phyloP scores from a whole-genome alignment of 768 basidiomycete genomes.

The Pleurotus tuoliensis region DNA sequence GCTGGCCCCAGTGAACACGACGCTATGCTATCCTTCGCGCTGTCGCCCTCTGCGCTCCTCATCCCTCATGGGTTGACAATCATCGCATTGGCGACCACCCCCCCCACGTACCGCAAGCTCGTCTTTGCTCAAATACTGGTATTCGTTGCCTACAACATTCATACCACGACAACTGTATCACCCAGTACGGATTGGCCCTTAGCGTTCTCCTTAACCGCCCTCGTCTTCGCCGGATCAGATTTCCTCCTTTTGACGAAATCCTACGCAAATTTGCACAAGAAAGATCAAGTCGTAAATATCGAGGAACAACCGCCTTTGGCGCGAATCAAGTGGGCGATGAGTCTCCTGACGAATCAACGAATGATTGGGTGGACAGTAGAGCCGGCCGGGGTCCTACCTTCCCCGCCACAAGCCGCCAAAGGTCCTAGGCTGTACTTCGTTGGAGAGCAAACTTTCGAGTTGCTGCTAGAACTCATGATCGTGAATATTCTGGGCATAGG shows the following conservation, averaged over 20 bases:
- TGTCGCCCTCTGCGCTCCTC: too few relatives aligned
- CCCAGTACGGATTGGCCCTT: conserved; percentile 14
- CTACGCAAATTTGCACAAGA: conserved; percentile 13
- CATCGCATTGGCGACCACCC: background rate
- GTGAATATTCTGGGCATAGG: conserved; percentile 15
- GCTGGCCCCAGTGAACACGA: too few relatives aligned
- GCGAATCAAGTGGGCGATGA: conserved; percentile 14
- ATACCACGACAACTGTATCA: conserved; percentile 11
- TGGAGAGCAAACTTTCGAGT: conserved; percentile 7
- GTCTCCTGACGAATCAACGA: conserved; percentile 13
- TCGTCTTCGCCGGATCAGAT: conserved; percentile 16
- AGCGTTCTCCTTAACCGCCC: conserved; percentile 11
- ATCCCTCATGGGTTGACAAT: too few relatives aligned
- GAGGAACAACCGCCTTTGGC: conserved; percentile 7
- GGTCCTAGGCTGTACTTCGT: conserved; percentile 7
- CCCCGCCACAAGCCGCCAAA: conserved; percentile 2
- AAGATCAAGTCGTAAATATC: conserved; percentile 11
- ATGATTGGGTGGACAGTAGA: conserved; percentile 15
- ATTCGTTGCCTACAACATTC: background rate
- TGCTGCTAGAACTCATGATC: conserved; percentile 12
- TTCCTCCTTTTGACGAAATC: conserved; percentile 15
- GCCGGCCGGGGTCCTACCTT: background rate
- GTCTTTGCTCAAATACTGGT: background rate
- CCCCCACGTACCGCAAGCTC: background rate
- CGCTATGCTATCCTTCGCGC: too few relatives aligned